Conservation (phyloP, 2,329 filamentous ascomycete genomes). For the Fusarium praegraminearum region DNA sequence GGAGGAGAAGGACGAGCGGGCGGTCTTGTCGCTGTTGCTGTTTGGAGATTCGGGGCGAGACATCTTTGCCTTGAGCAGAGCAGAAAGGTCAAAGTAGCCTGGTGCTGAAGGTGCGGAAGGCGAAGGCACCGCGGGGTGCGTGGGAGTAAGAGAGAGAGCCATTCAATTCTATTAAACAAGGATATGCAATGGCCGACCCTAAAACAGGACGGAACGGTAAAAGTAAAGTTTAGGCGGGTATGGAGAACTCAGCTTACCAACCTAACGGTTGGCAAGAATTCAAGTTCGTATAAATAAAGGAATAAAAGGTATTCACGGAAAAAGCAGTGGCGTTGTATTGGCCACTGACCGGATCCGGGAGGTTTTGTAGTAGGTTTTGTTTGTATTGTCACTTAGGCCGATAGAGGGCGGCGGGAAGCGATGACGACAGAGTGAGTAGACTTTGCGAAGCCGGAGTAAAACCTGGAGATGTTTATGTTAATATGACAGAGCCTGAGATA, state of each 20-base stretch:
- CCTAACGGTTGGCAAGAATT: conserved; percentile 39
- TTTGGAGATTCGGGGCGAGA: conserved; percentile 53
- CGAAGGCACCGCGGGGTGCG: conserved; percentile 51
- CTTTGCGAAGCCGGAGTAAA: conserved; percentile 19
- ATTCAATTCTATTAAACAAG: conserved; percentile 45
- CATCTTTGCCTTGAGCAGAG: conserved; percentile 55
- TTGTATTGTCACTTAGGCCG: conserved; percentile 23
- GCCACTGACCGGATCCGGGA: conserved; percentile 44
- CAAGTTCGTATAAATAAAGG: conserved; percentile 14
- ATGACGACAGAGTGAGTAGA: conserved; percentile 36
- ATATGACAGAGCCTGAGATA: conserved; percentile 19
- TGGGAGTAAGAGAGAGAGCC: conserved; percentile 50
- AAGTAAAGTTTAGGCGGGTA: conserved; percentile 19
- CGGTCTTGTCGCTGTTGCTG: conserved; percentile 53
- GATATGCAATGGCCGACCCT: conserved; percentile 40
- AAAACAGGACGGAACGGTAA: conserved; percentile 25
- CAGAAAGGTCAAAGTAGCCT: conserved; percentile 51
- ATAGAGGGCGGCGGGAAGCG: conserved; percentile 28
- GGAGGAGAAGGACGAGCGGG: conserved; percentile 71
- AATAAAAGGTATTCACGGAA: conserved; percentile 21
- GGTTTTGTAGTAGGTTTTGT: conserved; percentile 2
- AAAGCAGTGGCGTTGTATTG: conserved; percentile 38
- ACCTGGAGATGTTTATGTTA: conserved; percentile 7
- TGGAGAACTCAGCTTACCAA: conserved; percentile 28
- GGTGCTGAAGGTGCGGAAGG: conserved; percentile 6